phyloP scores from a whole-genome alignment of 176 grass and related monocot genomes.

The Urochloa ruziziensis region DNA sequence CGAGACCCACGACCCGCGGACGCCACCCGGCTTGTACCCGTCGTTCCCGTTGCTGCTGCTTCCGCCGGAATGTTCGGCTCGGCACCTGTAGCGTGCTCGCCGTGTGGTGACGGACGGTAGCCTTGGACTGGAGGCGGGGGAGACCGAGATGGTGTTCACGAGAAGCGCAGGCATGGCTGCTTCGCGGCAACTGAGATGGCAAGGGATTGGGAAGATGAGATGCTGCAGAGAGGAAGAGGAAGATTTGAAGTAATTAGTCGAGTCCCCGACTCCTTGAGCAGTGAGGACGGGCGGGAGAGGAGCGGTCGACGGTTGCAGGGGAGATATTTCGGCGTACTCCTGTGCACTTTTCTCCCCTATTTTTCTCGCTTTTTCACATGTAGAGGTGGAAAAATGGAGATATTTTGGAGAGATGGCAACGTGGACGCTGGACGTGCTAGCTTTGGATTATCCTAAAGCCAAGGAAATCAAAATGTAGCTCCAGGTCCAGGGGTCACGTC shows the following conservation, averaged over 20 bases:
- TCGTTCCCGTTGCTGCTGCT: not conserved
- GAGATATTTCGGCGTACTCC: slow-evolving; percentile 6
- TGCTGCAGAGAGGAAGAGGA: not conserved
- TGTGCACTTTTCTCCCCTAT: not conserved
- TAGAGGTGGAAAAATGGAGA: not conserved
- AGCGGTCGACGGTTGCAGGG: not conserved
- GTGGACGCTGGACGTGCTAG: not conserved
- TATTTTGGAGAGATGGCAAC: slow-evolving; percentile 29
- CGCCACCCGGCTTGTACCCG: not conserved
- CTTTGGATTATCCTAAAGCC: not conserved
- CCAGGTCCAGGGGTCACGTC: not conserved
- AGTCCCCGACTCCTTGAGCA: too few species aligned
- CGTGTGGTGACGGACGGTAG: not conserved
- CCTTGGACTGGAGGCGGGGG: not conserved
- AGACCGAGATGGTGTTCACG: slow-evolving; percentile 37
- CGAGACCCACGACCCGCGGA: slow-evolving; percentile 49
- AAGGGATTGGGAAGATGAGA: not conserved
- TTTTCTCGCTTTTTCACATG: not conserved
- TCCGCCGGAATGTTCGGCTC: slow-evolving; percentile 3
- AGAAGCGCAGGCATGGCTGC: slow-evolving; percentile 46
- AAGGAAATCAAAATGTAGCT: not conserved
- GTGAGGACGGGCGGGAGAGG: too few species aligned
- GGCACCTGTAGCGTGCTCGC: slow-evolving; percentile 27
- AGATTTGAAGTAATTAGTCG: too few species aligned
- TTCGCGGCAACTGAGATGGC: not conserved